Evolutionary conservation across 495 filamentous ascomycete species (phyloP).

Genomic region (Ascobolus immersus): DNA sequence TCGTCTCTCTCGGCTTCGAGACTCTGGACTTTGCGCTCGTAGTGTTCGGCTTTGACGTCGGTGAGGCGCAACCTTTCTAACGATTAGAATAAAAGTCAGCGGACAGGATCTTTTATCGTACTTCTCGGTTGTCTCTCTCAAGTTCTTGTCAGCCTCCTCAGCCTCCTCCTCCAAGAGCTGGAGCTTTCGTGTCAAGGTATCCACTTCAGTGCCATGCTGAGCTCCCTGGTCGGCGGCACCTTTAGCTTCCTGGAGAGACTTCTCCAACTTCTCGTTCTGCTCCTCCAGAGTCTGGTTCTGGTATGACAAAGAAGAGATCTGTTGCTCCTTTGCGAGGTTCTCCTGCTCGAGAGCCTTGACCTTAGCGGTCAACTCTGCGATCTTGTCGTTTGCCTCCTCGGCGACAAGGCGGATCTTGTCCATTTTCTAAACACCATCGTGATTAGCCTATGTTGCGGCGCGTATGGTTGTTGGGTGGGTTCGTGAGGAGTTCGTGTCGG

Average conservation of each 20-base stretch:
- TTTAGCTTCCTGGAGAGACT: slow-evolving; percentile 51
- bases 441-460: not conserved
- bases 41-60: slow-evolving; percentile 96
- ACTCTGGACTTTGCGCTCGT: slow-evolving; percentile 95
- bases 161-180: slow-evolving; percentile 94
- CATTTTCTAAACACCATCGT: slow-evolving; percentile 44
- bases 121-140: slow-evolving; percentile 96
- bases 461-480: not conserved
- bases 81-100: not conserved
- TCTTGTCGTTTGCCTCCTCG: slow-evolving; percentile 49
- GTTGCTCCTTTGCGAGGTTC: slow-evolving; percentile 86
- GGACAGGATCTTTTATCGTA: slow-evolving; percentile 24
- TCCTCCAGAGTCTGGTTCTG: slow-evolving; percentile 67
- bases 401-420: slow-evolving; percentile 73
- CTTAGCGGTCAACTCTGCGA: slow-evolving; percentile 62
- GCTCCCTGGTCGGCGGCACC: slow-evolving; percentile 43
- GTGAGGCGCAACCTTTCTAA: slow-evolving; percentile 69
- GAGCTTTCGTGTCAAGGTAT: slow-evolving; percentile 67
- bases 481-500: not conserved
- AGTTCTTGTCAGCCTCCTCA: slow-evolving; percentile 76
- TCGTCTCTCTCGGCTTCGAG: slow-evolving; percentile 67
- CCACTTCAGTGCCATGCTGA: slow-evolving; percentile 58
- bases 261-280: slow-evolving; percentile 77
- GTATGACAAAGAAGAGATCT: slow-evolving; percentile 83
- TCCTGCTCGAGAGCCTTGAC: slow-evolving; percentile 84